Evolutionary conservation across 352 stramenopile genomes (phyloP), one percentile per base, ranked within the genome.

Genomic region (Pythium scleroteichum): DNA sequence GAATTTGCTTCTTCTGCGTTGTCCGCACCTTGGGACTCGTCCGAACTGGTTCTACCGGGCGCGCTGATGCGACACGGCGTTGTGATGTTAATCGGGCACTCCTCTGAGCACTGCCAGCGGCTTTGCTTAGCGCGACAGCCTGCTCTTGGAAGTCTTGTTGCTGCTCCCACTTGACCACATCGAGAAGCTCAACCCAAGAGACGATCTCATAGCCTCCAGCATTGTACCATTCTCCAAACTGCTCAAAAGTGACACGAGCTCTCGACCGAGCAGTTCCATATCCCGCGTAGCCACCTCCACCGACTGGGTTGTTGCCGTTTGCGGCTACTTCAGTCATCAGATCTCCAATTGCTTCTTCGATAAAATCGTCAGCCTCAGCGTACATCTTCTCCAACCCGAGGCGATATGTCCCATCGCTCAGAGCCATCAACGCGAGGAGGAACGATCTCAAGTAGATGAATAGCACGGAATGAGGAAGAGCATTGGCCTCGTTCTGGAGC

Each of bases 211-310:
- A 90, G 2, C 87, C 87, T 8, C 85, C 78, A 4, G 77, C 84
- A 58, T 96, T 96, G 61, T 96, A 96, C 87, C 87, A 96, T 46
- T 94, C 88, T 19, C 88, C 88, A 73, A 97, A 95, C 61, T 95
- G 85, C 50, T 96, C 82, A 58, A 97, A 97, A 4, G 90, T 96
- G 17, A 97, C 79, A 45, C 86, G 72, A 13, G 76, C 72, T 9
- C 81, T 70, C 8, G 82, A 89, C 6, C 78, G 78, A 1, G 82
- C 77, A 47, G 78, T 91, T 22, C 81, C 83, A 32, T 88, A 93
- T 1, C 69, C 79, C 3, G 81, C 75, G 20, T 85, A 77, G 7
- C 70, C 72, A 33, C 62, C 73, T 13, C 29, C 62, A 2, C 32
- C 62, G 19, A 66, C 63, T n/a, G n/a, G 17, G 4, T 68, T 65